These are phyloP conservation scores for Boletus tomentosulus DNA, from an alignment of 768 basidiomycete genomes.

Conservation along the genomic window DNA sequence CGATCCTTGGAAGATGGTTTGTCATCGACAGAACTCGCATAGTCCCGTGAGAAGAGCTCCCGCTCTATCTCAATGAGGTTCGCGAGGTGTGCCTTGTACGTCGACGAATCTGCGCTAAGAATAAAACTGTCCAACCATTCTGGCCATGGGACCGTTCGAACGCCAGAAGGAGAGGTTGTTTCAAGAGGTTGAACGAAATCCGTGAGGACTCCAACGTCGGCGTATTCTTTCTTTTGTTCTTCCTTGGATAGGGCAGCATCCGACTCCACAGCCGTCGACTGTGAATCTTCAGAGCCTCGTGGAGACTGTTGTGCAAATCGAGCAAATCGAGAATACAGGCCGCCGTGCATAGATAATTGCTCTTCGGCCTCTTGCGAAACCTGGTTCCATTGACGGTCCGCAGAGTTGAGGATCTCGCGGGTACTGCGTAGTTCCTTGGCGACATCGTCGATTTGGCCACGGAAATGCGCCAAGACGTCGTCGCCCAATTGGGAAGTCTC, in stretches of 20 bases:
- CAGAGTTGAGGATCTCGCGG: slow-evolving; percentile 41
- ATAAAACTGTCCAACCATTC: slow-evolving; percentile 39
- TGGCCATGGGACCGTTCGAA: slow-evolving; percentile 34
- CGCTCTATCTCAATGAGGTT: slow-evolving; percentile 35
- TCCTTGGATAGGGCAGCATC: slow-evolving; percentile 12
- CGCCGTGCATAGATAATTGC: slow-evolving; percentile 28
- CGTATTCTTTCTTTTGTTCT: slow-evolving; percentile 15
- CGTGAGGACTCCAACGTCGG: slow-evolving; percentile 19
- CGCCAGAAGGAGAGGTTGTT: slow-evolving; percentile 22
- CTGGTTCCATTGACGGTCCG: slow-evolving; percentile 41
- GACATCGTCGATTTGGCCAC: slow-evolving; percentile 49
- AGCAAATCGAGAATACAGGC: slow-evolving; percentile 5
- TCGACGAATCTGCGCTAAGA: slow-evolving; percentile 32
- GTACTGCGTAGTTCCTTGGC: slow-evolving; percentile 46
- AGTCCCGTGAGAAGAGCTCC: slow-evolving; percentile 27
- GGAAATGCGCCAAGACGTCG: slow-evolving; percentile 48
- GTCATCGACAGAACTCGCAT: slow-evolving; percentile 19
- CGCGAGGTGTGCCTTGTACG: slow-evolving; percentile 34
- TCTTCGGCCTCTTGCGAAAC: slow-evolving; percentile 43
- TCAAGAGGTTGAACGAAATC: slow-evolving; percentile 13
- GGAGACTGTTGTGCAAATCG: slow-evolving; percentile 34
- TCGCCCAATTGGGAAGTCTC: slow-evolving; percentile 47
- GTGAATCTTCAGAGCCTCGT: slow-evolving; percentile 67
- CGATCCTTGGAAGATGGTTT: slow-evolving; percentile 29
- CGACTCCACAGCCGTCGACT: slow-evolving; percentile 45